Base-by-base conservation (phyloP, 768 basidiomycete species). In the Lepiota brunneoincarnata region DNA sequence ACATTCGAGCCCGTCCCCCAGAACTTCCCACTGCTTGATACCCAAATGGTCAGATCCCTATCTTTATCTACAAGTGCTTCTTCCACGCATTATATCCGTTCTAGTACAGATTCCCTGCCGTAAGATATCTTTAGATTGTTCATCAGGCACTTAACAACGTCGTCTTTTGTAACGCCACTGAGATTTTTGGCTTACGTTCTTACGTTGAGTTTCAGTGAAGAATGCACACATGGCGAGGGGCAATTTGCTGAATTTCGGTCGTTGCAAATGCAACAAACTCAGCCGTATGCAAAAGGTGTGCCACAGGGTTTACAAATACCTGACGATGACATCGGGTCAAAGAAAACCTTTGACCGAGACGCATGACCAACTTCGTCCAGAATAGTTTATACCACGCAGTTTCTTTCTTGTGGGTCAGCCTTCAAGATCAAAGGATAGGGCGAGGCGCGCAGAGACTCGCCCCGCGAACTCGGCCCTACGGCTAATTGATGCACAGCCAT, bases 81-180 rank as follows among this genome's bases (percentile, higher is more conserved):
- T 17, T 51, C 26, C 7, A 55, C 55, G 40, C 51, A 55, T 56
- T 61, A 61, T 58, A 59, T 57, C 62, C 59, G 58, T 58, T 28
- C 50, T 40, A 51, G 18, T 18, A 47, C 31, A 28, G 12, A 34
- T 21, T 34, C 21, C 45, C 58, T 63, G 55, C 59, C 62, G 62
- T 63, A 61, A 63, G 15, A 15, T 44, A 60, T 54, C 56, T 57
- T 24, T 31, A 56, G 55, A 46, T 57, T 62, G 21, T 43, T 42
- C 26, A 49, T 20, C 40, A 40, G 43, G 60, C 35, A 20, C 52
- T 51, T 50, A 26, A 31, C 36, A 52, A 54, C 46, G 43, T 45
- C 46, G 54, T 21, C 15, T n/a, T 43, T 34, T 47, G 57, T 55
- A 52, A n/a, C 54, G 61, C 31, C 54, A 50, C 58, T 58, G 58